Conservation (phyloP, 208 protist species). For the Trypanosoma cruzi region DNA sequence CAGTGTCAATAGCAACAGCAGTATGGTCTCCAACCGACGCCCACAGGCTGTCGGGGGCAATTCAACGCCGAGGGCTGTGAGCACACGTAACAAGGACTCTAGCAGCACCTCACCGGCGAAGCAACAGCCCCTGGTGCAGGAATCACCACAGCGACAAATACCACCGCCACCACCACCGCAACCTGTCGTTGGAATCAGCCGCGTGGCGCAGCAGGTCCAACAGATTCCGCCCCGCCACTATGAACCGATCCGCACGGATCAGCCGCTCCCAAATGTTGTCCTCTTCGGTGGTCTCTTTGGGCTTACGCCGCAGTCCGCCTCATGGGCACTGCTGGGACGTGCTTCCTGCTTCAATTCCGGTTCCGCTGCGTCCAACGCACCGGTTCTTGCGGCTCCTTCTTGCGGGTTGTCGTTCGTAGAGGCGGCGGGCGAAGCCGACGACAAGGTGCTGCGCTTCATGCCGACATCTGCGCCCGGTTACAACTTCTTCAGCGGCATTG, state of each 20-base stretch:
- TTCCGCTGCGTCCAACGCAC: neutral
- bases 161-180: conserved; percentile 4
- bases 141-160: neutral
- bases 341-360: conserved; percentile 25
- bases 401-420: neutral
- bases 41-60: conserved; percentile 9
- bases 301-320: conserved; percentile 30
- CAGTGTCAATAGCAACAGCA: conserved; percentile 8
- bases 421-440: conserved; percentile 4
- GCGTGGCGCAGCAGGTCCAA: conserved; percentile 19
- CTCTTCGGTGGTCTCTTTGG: conserved; percentile 50
- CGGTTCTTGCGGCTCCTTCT: neutral
- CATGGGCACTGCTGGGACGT: conserved; percentile 33
- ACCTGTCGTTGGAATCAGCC: conserved; percentile 46
- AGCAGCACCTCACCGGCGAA: conserved; percentile 1
- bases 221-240: conserved; percentile 23
- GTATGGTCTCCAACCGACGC: neutral
- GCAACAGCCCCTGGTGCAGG: conserved; percentile 2
- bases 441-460: conserved; percentile 35
- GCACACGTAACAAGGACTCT: conserved; percentile 6
- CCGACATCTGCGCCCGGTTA: conserved; percentile 1
- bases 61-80: neutral
- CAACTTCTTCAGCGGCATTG: conserved; percentile 37
- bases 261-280: conserved; percentile 43
- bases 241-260: conserved; percentile 43